A percentile compares a stretch with the other conserved stretches of the same genome.
These are phyloP conservation scores for Trematosphaeria pertusa DNA, from an alignment of 2,329 filamentous ascomycete species.

Conservation along the genomic window DNA sequence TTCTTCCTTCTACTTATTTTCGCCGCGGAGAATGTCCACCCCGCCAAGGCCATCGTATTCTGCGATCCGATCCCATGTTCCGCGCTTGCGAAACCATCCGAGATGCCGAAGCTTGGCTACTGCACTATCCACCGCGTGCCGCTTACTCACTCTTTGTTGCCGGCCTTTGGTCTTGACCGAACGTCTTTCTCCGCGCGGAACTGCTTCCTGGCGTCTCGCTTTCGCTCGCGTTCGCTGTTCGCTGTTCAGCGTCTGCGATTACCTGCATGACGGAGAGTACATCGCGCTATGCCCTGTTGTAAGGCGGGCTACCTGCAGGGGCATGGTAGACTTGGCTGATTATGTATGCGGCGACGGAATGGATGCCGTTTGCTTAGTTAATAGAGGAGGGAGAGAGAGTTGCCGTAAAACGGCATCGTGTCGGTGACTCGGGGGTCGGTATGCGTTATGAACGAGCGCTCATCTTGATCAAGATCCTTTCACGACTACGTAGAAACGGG, in stretches of 20 bases:
- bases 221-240: background rate
- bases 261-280: background rate
- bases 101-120: slow-evolving; percentile 14
- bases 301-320: no score
- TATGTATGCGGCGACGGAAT: no score
- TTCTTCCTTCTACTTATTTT: no score
- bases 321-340: no score
- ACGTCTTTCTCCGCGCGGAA: background rate
- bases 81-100: slow-evolving; percentile 15
- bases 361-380: no score
- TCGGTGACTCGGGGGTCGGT: background rate
- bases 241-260: background rate
- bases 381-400: no score
- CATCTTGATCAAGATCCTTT: background rate
- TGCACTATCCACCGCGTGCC: background rate
- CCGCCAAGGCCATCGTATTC: no score
- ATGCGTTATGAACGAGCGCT: background rate
- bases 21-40: no score
- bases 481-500: background rate
- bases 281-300: no score
- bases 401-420: background rate
- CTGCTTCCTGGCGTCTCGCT: background rate
- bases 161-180: background rate
- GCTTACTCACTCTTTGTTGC: slow-evolving; percentile 8
- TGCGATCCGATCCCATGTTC: no score